Evolutionary conservation across 2,329 filamentous ascomycete genomes (phyloP).

Genomic region (Pezicula radicicola): DNA sequence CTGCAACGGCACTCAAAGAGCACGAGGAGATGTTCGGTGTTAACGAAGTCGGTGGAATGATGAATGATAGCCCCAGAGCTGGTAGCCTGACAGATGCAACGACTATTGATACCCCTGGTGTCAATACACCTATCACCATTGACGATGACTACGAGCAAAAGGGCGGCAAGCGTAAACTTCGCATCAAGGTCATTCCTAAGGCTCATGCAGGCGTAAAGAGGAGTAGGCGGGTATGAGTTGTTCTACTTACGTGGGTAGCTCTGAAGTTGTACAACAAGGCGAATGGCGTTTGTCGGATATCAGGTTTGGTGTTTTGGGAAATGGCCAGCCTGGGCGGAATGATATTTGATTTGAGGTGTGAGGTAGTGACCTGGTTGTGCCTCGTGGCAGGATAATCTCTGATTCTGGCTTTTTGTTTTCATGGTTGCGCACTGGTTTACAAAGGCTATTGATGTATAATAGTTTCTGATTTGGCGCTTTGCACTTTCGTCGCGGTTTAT

Average conservation of each 20-base stretch:
- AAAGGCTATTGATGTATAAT: too few species aligned
- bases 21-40: slow-evolving; percentile 14
- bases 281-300: too few species aligned
- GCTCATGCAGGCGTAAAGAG: not conserved
- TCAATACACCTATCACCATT: slow-evolving; percentile 20
- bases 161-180: not conserved
- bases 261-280: too few species aligned
- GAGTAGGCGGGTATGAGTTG: not conserved
- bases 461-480: too few species aligned
- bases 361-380: too few species aligned
- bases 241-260: not conserved
- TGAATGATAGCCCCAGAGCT: slow-evolving; percentile 8
- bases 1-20: slow-evolving; percentile 18
- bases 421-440: too few species aligned
- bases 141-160: slow-evolving; percentile 12
- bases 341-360: too few species aligned
- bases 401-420: too few species aligned
- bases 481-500: too few species aligned
- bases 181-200: not conserved
- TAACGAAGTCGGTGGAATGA: not conserved
- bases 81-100: slow-evolving; percentile 29
- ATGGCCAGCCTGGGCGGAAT: too few species aligned
- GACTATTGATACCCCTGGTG: slow-evolving; percentile 25
- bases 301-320: too few species aligned
- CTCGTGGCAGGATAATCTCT: too few species aligned